Conservation (phyloP, 371 early-diverging fungal genomes). For the Blakeslea trispora region DNA sequence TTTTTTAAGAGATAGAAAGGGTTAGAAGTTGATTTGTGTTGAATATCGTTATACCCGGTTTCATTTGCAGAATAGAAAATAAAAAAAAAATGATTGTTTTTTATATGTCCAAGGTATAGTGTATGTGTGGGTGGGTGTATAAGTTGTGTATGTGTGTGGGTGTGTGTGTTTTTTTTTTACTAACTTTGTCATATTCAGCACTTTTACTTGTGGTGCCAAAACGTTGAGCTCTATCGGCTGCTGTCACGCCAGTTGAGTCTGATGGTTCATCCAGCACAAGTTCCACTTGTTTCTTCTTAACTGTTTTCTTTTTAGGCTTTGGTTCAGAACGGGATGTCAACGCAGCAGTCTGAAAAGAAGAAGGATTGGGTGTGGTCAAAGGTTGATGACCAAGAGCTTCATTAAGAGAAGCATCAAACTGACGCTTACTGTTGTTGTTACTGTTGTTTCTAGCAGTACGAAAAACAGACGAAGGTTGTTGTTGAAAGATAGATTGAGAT, state of each 20-base stretch:
- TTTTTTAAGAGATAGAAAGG: neutral
- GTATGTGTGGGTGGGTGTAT: neutral
- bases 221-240: slow-evolving; percentile 32
- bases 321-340: neutral
- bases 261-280: neutral
- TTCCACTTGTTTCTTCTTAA: neutral
- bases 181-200: slow-evolving; percentile 28
- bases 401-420: neutral
- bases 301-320: neutral
- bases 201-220: slow-evolving; percentile 35
- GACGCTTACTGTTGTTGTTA: neutral
- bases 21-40: neutral
- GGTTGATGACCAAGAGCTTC: neutral
- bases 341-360: neutral
- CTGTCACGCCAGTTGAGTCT: too few relatives aligned
- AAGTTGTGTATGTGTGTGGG: too few relatives aligned
- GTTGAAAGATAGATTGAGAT: neutral
- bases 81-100: too few relatives aligned
- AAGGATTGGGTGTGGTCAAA: neutral
- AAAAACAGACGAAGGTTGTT: too few relatives aligned
- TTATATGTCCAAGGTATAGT: neutral
- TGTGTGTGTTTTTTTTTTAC: neutral
- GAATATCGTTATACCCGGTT: too few relatives aligned
- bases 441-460: too few relatives aligned
- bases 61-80: too few relatives aligned